phyloP scores from a whole-genome alignment of 371 early-diverging fungal genomes.

The Haplosporangium sp. region DNA sequence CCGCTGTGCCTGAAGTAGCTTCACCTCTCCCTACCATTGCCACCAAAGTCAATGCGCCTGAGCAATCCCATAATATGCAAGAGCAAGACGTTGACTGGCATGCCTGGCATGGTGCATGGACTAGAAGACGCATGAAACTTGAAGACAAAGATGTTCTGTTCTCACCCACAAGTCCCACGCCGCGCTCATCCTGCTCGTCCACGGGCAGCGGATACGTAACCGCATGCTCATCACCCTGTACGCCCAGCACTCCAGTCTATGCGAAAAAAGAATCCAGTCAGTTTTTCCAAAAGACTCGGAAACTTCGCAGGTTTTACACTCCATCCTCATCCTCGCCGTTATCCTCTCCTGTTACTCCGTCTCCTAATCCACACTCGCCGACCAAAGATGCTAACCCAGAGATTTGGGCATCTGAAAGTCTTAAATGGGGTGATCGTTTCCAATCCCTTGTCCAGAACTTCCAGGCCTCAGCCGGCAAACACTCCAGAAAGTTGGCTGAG shows the following conservation, averaged over 20 bases:
- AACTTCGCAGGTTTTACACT: conserved; percentile 1
- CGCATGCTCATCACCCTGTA: not conserved
- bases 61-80: not conserved
- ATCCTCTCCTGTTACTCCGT: not conserved
- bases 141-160: conserved; percentile 6
- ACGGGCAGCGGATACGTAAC: not conserved
- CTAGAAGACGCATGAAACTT: conserved; percentile 11
- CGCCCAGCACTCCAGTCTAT: not conserved
- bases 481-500: conserved; percentile 22
- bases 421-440: conserved; percentile 50
- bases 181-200: conserved; percentile 5
- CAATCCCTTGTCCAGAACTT: conserved; percentile 36
- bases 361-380: not conserved
- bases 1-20: not conserved
- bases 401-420: conserved; percentile 30
- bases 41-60: not conserved
- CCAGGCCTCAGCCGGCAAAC: conserved; percentile 32
- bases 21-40: not conserved
- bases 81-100: conserved; percentile 27
- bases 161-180: conserved; percentile 3
- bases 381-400: conserved; percentile 33
- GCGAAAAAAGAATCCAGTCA: not conserved
- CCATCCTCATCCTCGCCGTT: conserved; percentile 4
- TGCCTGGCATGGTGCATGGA: conserved; percentile 39
- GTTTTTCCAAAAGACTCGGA: not conserved